Evolutionary conservation across 73 alveolate genomes (phyloP).

Genomic region (Blepharisma japonicum): DNA sequence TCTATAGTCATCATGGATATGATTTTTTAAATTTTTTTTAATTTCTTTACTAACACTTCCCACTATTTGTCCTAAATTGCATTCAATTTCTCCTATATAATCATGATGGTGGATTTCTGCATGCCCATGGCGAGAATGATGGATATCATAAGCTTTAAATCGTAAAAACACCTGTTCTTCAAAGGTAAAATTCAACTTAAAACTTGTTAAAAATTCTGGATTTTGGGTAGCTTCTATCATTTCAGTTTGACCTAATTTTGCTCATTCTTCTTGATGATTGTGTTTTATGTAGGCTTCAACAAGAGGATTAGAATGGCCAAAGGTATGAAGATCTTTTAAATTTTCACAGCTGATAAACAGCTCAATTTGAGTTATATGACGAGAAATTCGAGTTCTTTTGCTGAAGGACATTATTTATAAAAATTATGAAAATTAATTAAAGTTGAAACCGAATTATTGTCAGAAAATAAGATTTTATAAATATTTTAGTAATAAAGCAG

Average conservation of each 20-base stretch:
- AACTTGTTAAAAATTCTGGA: constrained; percentile 64
- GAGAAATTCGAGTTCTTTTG: no score
- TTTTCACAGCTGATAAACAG: background rate
- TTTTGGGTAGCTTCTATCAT: constrained; percentile 50
- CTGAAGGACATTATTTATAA: no score
- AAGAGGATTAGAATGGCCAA: constrained; percentile 11
- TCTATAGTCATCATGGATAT: no score
- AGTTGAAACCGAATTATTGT: no score
- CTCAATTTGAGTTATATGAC: background rate
- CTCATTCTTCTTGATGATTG: constrained; percentile 34
- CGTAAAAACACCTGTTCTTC: constrained; percentile 50
- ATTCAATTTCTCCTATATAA: constrained; percentile 44
- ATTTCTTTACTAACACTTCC: constrained; percentile 38
- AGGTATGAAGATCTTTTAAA: constrained; percentile 25
- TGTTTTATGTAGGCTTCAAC: constrained; percentile 21
- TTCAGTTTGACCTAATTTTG: constrained; percentile 62
- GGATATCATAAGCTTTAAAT: constrained; percentile 35
- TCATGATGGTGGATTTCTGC: background rate
- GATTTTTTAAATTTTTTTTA: background rate
- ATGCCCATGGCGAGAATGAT: constrained; percentile 41
- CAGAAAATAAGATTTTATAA: no score
- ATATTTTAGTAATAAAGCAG: no score
- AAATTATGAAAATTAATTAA: no score
- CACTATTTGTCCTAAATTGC: constrained; percentile 32
- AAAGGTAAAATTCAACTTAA: constrained; percentile 52